Evolutionary conservation across 306 rosid genomes (phyloP), one percentile per base, ranked within the genome.

Genomic region (Gastrolobium bilobum): DNA sequence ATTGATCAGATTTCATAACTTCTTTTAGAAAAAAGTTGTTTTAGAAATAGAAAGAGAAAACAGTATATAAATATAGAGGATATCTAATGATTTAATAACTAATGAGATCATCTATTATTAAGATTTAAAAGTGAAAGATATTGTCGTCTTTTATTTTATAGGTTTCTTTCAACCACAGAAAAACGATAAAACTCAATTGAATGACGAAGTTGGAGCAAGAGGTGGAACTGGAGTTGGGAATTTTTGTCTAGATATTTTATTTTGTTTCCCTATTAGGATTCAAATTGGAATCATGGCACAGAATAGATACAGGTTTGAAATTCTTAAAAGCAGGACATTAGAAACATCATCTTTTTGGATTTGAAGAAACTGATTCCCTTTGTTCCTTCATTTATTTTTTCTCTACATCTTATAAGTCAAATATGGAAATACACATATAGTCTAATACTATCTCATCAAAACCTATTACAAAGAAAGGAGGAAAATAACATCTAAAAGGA

Each of bases 81-180:
- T 43, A 59, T 43, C 35, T 31, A 44, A 31, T 59, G 37, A 61
- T 73, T 58, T 39, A 13, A 71, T 13, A 35, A 2, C 13, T 38
- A 61, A 75, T 47, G 35, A 34, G 48, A 44, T 48, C 52, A 48
- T 39, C 20, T 39, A 56, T 15, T 46, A 52, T 20, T 50, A 9
- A 67, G 66, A 42, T 82, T 76, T 40, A 35, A 54, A 58, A 59
- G 53, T 11, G 13, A 70, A 61, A 15, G 42, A 20, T 68, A 68
- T 40, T 50, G 43, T 43, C 40, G 4, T 31, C 20, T 51, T 48
- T 31, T 40, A 14, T 77, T 10, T 4, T 34, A 38, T 4, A 47
- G 31, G 33, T 48, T 58, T 53, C 47, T 40, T 54, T 10, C 34
- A 42, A 31, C 47, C 57, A 9, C 40, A 4, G 8, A 29, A 70